Conservation (phyloP, 2,329 filamentous ascomycete genomes). For the Juglanconis oblonga region DNA sequence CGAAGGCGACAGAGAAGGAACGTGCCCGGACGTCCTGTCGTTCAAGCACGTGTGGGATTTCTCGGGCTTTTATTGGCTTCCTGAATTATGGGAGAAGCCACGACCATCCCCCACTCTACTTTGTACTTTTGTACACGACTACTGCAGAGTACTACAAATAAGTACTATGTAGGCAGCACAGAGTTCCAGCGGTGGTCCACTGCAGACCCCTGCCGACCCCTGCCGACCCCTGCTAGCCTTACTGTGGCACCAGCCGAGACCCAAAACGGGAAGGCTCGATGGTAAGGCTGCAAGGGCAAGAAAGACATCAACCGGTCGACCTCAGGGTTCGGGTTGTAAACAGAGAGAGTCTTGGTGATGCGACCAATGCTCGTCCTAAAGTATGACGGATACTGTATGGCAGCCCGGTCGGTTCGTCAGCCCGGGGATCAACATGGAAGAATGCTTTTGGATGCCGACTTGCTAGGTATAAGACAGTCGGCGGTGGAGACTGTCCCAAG, state of each 20-base stretch:
- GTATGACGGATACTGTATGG: too few species aligned
- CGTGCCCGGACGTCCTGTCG: not conserved
- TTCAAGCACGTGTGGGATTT: not conserved
- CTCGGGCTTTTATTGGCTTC: not conserved
- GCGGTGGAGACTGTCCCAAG: too few species aligned
- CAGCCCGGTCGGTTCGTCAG: too few species aligned
- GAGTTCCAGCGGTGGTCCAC: not conserved
- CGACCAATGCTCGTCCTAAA: too few species aligned
- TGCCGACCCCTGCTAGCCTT: not conserved
- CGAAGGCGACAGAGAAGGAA: not conserved
- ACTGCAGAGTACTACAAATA: too few species aligned
- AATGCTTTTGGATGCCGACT: too few species aligned
- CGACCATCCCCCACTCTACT: not conserved
- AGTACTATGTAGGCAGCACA: too few species aligned
- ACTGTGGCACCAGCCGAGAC: not conserved
- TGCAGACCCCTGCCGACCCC: not conserved
- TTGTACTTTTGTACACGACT: too few species aligned
- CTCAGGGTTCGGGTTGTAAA: not conserved
- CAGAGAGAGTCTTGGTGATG: too few species aligned
- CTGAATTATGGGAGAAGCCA: conserved; percentile 1
- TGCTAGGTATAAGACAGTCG: too few species aligned
- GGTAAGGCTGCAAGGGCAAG: not conserved
- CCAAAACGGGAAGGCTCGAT: not conserved
- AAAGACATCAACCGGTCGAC: not conserved
- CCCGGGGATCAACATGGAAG: too few species aligned